Evolutionary conservation across 164 flowering plant species (phyloP).

Genomic region (Hamamelis virginiana): DNA sequence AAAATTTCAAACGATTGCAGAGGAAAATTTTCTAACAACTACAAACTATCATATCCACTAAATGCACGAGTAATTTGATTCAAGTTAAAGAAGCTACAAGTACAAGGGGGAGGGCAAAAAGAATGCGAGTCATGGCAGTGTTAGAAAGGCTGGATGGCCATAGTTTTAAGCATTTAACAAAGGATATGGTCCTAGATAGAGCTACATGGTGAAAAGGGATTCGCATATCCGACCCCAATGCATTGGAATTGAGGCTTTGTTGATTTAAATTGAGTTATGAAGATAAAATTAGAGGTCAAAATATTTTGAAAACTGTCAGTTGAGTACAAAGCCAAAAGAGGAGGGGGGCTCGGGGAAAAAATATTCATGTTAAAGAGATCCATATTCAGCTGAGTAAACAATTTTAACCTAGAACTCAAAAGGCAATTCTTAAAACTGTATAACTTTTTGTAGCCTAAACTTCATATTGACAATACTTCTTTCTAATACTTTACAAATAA

Average conservation of each 20-base stretch:
- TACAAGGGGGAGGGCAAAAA: background rate
- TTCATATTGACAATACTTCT: background rate
- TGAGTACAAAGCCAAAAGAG: no score
- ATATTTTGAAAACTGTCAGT: no score
- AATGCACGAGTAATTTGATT: background rate
- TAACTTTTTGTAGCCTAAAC: background rate
- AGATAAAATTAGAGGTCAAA: no score
- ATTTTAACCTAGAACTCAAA: no score
- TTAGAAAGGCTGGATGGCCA: background rate
- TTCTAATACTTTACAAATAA: background rate
- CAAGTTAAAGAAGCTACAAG: background rate
- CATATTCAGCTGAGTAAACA: no score
- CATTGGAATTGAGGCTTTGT: background rate
- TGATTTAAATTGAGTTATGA: no score
- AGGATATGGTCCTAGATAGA: background rate
- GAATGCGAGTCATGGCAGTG: no score
- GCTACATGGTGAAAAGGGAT: background rate
- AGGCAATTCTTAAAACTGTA: background rate
- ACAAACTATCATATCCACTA: no score
- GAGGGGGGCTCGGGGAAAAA: no score
- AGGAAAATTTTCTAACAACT: background rate
- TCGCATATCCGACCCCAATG: background rate
- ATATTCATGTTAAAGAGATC: no score
- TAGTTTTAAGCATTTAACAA: background rate
- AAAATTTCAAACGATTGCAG: background rate